Percentiles rank a stretch among this genome's conserved stretches.
phyloP scores from a whole-genome alignment of 2,329 filamentous ascomycete species.

The Aspergillus piperis region DNA sequence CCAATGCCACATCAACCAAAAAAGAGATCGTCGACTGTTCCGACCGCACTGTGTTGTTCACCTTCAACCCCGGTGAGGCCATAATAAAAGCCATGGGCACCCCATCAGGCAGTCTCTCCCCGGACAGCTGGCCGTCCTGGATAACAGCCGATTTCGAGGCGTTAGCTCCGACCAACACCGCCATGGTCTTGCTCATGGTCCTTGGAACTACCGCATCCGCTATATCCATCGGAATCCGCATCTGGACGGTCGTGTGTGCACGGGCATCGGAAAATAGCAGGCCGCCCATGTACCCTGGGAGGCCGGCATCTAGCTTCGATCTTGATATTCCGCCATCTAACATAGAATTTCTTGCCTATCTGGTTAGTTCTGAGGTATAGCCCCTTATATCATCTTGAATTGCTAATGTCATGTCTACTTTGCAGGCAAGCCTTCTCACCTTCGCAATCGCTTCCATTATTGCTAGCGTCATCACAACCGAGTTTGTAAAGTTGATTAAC shows the following conservation, averaged over 20 bases:
- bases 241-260: not conserved
- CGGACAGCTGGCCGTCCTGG: constrained; percentile 8
- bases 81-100: not conserved
- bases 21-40: constrained; percentile 6
- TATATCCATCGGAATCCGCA: not conserved
- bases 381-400: not conserved
- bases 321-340: not conserved
- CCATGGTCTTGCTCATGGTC: constrained; percentile 8
- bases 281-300: not conserved
- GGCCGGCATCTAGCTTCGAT: not conserved
- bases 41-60: constrained; percentile 6
- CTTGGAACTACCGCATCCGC: constrained; percentile 2
- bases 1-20: not conserved
- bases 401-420: not conserved
- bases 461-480: constrained; percentile 6
- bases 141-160: constrained; percentile 9
- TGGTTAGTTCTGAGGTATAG: not conserved
- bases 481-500: constrained; percentile 10
- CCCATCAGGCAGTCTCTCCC: not conserved
- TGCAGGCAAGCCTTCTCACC: constrained; percentile 1
- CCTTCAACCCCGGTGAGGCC: constrained; percentile 6
- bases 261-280: not conserved
- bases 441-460: constrained; percentile 2
- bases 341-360: not conserved
- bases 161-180: constrained; percentile 2